Evolutionary conservation across 257 asterid species (phyloP).

Genomic region (Solanum chiquidenum): DNA sequence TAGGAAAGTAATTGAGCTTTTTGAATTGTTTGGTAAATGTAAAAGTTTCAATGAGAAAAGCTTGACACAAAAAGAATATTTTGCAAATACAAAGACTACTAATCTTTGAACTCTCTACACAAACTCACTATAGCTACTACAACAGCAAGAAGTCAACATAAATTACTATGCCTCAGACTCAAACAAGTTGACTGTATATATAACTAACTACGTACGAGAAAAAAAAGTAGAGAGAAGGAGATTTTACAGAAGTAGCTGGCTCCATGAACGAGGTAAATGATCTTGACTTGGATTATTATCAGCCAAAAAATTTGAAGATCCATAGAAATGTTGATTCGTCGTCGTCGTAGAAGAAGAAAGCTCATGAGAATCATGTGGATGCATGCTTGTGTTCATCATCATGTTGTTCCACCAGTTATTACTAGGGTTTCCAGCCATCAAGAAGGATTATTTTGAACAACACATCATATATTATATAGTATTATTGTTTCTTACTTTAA

Average conservation of each 20-base stretch:
- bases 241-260: conserved; percentile 16
- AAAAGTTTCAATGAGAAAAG: not conserved
- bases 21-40: not conserved
- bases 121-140: not conserved
- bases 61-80: not conserved
- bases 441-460: not conserved
- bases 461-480: not conserved
- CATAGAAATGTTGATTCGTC: conserved; percentile 11
- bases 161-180: not conserved
- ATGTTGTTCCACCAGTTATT: conserved; percentile 62
- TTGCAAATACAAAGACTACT: not conserved
- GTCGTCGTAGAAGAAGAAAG: conserved; percentile 1
- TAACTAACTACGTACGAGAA: not conserved
- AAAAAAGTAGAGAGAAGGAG: not conserved
- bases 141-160: not conserved
- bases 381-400: conserved; percentile 12
- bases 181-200: not conserved
- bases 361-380: conserved; percentile 15
- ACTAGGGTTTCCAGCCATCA: conserved; percentile 92
- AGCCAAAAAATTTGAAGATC: conserved; percentile 11
- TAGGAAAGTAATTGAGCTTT: not conserved
- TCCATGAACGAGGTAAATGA: conserved; percentile 4
- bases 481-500: not conserved
- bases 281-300: conserved; percentile 18
- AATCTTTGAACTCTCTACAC: not conserved